A percentile compares a stretch with the other conserved stretches of the same genome.
These are phyloP conservation scores for Cucurbita pepo DNA, from an alignment of 306 rosid species.

Conservation along the genomic window DNA sequence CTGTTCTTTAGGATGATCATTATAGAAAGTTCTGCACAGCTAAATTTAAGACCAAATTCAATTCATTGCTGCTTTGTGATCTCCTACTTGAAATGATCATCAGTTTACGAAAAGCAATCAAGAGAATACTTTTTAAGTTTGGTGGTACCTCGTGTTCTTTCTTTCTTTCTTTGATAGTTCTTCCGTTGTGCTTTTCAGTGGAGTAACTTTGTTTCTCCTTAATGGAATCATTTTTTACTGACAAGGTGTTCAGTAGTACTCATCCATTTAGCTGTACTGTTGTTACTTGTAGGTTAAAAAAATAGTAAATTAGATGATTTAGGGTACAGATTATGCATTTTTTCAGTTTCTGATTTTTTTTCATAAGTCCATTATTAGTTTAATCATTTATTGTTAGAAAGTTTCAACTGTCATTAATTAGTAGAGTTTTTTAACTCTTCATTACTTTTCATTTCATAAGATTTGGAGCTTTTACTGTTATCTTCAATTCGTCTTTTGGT, in stretches of 20 bases:
- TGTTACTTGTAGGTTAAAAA: background rate
- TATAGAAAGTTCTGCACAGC: no score
- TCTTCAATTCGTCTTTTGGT: background rate
- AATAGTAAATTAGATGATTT: background rate
- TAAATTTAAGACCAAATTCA: background rate
- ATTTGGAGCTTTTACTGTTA: background rate
- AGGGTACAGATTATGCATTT: background rate
- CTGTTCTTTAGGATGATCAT: no score
- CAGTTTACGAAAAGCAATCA: background rate
- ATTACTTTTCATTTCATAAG: background rate
- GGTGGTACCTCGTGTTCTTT: background rate
- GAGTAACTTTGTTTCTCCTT: background rate
- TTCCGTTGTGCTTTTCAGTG: background rate
- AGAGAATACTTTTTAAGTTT: background rate
- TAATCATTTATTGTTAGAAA: background rate
- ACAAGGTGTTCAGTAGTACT: background rate
- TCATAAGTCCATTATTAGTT: background rate
- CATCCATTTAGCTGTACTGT: background rate
- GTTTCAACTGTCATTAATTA: background rate
- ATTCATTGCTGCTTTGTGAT: background rate
- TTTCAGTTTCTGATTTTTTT: background rate
- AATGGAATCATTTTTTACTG: background rate
- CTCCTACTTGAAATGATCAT: background rate
- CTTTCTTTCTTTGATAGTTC: background rate
- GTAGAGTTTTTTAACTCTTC: background rate